phyloP scores from a whole-genome alignment of 1,284 basidiomycete species.

The Trametes polyzona region DNA sequence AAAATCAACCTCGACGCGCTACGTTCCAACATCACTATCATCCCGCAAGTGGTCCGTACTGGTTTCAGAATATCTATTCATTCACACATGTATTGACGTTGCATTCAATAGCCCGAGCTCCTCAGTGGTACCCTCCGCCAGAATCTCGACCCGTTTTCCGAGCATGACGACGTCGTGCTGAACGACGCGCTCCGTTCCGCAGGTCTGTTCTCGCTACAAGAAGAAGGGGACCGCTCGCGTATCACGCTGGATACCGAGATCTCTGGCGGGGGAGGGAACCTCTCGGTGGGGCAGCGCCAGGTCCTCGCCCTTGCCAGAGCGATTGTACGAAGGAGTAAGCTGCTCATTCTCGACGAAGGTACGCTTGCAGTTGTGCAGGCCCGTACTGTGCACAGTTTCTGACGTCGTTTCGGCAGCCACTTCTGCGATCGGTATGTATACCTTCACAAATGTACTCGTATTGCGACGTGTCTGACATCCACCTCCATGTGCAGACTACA shows the following conservation, averaged over 20 bases:
- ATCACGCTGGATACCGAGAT: slow-evolving; percentile 58
- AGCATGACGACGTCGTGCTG: slow-evolving; percentile 70
- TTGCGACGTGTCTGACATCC: neutral
- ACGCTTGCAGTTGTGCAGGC: neutral
- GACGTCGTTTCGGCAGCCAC: slow-evolving; percentile 35
- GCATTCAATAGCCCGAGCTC: slow-evolving; percentile 57
- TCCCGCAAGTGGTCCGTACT: slow-evolving; percentile 42
- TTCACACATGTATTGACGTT: neutral
- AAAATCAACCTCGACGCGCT: slow-evolving; percentile 65
- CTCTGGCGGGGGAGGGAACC: slow-evolving; percentile 63
- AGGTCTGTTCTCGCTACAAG: slow-evolving; percentile 56
- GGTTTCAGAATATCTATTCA: neutral
- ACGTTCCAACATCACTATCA: slow-evolving; percentile 54
- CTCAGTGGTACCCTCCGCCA: slow-evolving; percentile 60
- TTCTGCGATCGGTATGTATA: slow-evolving; percentile 42
- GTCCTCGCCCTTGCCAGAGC: slow-evolving; percentile 63
- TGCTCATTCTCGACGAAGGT: slow-evolving; percentile 68
- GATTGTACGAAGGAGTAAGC: slow-evolving; percentile 59
- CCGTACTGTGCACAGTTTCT: neutral
- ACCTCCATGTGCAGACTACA: slow-evolving; percentile 47
- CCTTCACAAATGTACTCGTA: too few species aligned
- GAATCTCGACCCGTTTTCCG: slow-evolving; percentile 75
- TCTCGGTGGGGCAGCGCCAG: slow-evolving; percentile 60
- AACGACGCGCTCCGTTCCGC: slow-evolving; percentile 52
- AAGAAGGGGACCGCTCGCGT: slow-evolving; percentile 49